These are phyloP conservation scores for Beauveria sp. DNA, from an alignment of 2,329 filamentous ascomycete genomes.

Conservation along the genomic window DNA sequence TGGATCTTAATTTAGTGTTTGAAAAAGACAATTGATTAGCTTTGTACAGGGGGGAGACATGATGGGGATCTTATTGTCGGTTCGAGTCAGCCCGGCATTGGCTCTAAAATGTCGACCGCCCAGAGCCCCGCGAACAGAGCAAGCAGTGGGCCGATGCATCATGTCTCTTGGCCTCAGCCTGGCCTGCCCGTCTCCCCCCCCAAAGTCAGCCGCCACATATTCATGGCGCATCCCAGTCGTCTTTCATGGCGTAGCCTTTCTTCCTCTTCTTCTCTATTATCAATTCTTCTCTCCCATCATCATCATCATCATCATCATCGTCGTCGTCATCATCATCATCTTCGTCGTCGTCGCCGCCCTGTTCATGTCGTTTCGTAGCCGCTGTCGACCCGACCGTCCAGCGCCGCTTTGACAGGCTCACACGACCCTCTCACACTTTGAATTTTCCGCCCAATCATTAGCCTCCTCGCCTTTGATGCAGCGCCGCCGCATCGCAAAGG, in stretches of 20 bases:
- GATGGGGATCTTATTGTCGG: too few relatives aligned
- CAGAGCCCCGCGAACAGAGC: neutral
- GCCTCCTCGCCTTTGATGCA: neutral
- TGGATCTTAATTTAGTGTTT: too few relatives aligned
- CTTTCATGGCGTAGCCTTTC: neutral
- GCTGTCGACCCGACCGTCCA: neutral
- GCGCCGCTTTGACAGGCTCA: neutral
- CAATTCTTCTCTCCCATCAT: neutral
- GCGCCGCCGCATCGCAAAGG: neutral
- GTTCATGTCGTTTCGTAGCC: neutral
- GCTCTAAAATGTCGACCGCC: too few relatives aligned
- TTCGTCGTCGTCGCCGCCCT: neutral
- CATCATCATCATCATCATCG: neutral
- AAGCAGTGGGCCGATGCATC: neutral
- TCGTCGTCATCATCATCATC: neutral
- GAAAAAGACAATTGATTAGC: too few relatives aligned
- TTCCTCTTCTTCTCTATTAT: neutral
- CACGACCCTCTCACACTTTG: neutral
- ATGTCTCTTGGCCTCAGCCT: neutral
- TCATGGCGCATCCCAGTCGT: neutral
- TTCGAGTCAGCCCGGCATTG: too few relatives aligned
- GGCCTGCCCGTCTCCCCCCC: neutral
- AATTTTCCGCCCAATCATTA: neutral
- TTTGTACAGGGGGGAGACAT: too few relatives aligned
- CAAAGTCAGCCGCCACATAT: constrained; percentile 6